These are phyloP conservation scores for Zymoseptoria crescenta DNA, from an alignment of 2,329 filamentous ascomycete genomes.

Conservation along the genomic window DNA sequence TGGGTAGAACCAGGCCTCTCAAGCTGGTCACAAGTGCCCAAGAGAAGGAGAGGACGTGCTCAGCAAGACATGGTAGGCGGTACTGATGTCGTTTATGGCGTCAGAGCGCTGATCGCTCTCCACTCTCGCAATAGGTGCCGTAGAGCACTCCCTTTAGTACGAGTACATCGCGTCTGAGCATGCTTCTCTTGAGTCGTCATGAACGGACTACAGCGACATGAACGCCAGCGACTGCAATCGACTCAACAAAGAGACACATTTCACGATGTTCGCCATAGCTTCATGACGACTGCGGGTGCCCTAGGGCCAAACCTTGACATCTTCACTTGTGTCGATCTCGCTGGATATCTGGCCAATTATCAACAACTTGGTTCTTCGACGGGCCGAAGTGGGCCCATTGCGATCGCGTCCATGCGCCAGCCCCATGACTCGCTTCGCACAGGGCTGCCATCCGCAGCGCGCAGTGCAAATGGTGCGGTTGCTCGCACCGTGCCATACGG, in stretches of 20 bases:
- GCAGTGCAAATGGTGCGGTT: neutral
- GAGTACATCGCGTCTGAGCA: neutral
- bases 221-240: neutral
- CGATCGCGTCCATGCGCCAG: neutral
- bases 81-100: neutral
- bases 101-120: neutral
- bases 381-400: neutral
- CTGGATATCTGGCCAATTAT: too few relatives aligned
- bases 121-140: neutral
- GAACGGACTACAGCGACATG: neutral
- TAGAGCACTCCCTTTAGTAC: neutral
- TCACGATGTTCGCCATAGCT: too few relatives aligned
- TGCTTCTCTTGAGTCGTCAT: neutral
- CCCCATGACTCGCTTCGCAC: neutral
- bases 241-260: neutral
- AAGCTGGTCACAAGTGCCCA: neutral
- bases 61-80: neutral
- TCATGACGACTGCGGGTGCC: too few relatives aligned
- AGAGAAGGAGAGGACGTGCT: neutral
- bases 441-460: neutral
- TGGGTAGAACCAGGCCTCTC: too few relatives aligned
- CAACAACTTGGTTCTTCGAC: too few relatives aligned
- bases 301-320: neutral
- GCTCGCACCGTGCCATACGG: neutral
- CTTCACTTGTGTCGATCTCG: neutral